Conservation (phyloP, 2,329 filamentous ascomycete species). For the Colletotrichum viniferum region DNA sequence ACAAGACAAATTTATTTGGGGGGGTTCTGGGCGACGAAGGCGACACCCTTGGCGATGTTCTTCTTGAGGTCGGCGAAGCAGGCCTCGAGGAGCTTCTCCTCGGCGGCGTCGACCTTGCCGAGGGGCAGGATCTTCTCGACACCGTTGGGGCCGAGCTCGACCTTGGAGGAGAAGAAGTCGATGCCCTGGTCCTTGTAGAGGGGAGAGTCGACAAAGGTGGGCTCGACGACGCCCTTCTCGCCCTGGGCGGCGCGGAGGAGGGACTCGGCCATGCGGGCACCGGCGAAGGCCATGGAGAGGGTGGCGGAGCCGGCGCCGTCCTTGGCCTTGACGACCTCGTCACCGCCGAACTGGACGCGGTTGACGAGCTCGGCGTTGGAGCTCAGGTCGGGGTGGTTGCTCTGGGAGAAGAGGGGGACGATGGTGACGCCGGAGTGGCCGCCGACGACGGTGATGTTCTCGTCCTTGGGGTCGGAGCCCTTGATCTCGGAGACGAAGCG, state of each 20-base stretch:
- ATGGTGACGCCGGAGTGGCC: slow-evolving; percentile 99
- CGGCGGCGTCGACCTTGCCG: slow-evolving; percentile 81
- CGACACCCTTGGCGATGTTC: slow-evolving; percentile 92
- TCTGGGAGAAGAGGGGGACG: slow-evolving; percentile 96
- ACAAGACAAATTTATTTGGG: slow-evolving; percentile 51
- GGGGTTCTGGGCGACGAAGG: slow-evolving; percentile 64
- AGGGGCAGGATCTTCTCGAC: slow-evolving; percentile 91
- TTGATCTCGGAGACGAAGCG: slow-evolving; percentile 98
- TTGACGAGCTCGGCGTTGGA: slow-evolving; percentile 82
- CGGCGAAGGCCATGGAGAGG: slow-evolving; percentile 98
- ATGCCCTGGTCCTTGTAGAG: slow-evolving; percentile 98
- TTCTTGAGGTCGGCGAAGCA: slow-evolving; percentile 84
- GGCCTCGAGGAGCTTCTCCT: slow-evolving; percentile 89
- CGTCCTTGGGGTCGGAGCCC: slow-evolving; percentile 84
- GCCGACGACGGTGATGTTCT: slow-evolving; percentile 95
- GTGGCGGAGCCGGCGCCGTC: slow-evolving; percentile 96
- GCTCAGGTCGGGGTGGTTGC: slow-evolving; percentile 81
- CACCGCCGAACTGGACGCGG: slow-evolving; percentile 98
- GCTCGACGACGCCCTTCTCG: slow-evolving; percentile 94
- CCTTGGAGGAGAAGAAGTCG: slow-evolving; percentile 94
- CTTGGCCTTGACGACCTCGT: slow-evolving; percentile 99
- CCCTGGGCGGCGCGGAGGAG: slow-evolving; percentile 91
- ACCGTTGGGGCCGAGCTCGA: slow-evolving; percentile 96
- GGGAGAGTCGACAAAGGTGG: slow-evolving; percentile 94
- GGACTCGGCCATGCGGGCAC: slow-evolving; percentile 83